Evolutionary conservation across 257 asterid species (phyloP).

Genomic region (Solanum peruvianum): DNA sequence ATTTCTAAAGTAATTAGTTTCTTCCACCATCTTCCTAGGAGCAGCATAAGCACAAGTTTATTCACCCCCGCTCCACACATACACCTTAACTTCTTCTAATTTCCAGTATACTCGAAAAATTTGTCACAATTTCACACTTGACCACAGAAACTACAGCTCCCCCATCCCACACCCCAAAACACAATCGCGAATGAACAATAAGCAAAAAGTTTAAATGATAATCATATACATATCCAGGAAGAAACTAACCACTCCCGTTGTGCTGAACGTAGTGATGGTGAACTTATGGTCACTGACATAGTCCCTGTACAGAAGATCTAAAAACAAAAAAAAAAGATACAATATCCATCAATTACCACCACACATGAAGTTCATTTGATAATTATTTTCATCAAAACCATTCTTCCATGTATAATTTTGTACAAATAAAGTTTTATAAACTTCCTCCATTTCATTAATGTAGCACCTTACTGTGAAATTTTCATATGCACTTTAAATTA

Average conservation of each 20-base stretch:
- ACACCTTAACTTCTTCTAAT: background rate
- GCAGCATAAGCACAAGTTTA: background rate
- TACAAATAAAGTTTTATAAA: background rate
- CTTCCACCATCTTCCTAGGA: background rate
- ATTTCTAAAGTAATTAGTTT: background rate
- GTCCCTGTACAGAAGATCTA: constrained; percentile 14
- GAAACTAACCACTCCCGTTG: constrained; percentile 7
- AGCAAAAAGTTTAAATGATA: background rate
- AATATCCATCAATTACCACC: background rate
- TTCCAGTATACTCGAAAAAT: background rate
- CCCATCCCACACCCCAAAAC: background rate
- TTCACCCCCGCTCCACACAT: background rate
- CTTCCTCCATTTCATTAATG: background rate
- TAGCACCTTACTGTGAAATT: background rate
- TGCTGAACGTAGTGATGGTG: constrained; percentile 6
- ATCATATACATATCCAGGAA: background rate
- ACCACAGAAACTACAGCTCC: background rate
- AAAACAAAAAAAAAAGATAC: background rate
- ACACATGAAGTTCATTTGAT: background rate
- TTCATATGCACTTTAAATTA: background rate
- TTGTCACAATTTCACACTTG: background rate
- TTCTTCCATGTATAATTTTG: background rate
- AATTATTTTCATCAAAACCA: background rate
- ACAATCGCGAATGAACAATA: background rate
- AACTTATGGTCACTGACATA: constrained; percentile 10